These are phyloP conservation scores for Crithidia bombi DNA, from an alignment of 208 protist genomes.

Conservation along the genomic window DNA sequence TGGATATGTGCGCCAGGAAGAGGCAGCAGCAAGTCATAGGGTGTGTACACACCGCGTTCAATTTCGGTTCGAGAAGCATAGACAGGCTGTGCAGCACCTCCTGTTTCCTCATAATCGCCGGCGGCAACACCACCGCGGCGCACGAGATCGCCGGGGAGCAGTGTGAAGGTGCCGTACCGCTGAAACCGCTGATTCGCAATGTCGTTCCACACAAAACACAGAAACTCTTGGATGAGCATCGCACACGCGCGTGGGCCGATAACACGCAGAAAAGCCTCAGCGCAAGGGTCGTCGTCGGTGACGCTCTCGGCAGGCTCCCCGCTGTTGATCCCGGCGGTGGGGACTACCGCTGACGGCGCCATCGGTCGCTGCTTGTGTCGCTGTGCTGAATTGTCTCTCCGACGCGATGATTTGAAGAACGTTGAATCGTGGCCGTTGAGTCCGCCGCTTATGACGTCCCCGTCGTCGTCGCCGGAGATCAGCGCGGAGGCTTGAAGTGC, in stretches of 20 bases:
- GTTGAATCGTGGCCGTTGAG: slow-evolving; percentile 5
- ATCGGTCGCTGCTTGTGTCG: too few species aligned
- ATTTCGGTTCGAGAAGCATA: slow-evolving; percentile 52
- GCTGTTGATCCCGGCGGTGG: slow-evolving; percentile 4
- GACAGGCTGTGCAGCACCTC: slow-evolving; percentile 13
- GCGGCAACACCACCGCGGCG: slow-evolving; percentile 26
- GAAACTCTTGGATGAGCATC: slow-evolving; percentile 85
- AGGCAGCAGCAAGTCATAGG: slow-evolving; percentile 79
- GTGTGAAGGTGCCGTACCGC: slow-evolving; percentile 82
- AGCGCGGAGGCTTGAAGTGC: slow-evolving; percentile 73
- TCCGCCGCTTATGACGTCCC: neutral
- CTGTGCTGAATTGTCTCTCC: neutral
- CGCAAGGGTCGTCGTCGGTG: slow-evolving; percentile 69
- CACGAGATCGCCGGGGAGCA: slow-evolving; percentile 87
- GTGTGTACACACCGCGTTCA: slow-evolving; percentile 56
- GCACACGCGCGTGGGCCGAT: slow-evolving; percentile 73
- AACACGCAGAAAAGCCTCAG: slow-evolving; percentile 80
- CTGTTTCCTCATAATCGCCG: neutral
- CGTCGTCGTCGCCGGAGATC: slow-evolving; percentile 38
- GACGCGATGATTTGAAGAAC: neutral
- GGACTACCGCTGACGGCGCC: neutral
- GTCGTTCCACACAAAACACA: slow-evolving; percentile 90
- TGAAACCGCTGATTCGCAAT: slow-evolving; percentile 87
- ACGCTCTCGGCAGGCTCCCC: neutral
- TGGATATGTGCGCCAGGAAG: slow-evolving; percentile 72